Evolutionary conservation across 345 rosid species (phyloP).

Genomic region (Eucalyptus pumila): DNA sequence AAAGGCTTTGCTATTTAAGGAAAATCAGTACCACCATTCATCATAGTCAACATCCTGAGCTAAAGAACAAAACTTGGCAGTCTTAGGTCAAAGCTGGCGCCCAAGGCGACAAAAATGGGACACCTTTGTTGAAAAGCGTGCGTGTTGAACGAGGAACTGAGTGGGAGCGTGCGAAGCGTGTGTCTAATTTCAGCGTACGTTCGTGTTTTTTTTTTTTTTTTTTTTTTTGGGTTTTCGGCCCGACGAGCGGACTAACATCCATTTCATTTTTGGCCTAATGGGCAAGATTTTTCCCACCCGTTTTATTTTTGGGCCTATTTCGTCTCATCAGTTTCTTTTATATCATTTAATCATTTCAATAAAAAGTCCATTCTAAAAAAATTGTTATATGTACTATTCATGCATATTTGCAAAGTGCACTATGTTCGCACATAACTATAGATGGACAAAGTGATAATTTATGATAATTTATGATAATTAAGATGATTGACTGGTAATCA

Average conservation of each 20-base stretch:
- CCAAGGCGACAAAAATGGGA: not conserved
- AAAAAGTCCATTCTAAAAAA: not conserved
- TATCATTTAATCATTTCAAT: not conserved
- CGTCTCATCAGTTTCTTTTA: not conserved
- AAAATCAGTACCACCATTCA: not conserved
- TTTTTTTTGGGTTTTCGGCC: too few species aligned
- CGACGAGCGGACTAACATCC: not conserved
- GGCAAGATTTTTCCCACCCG: not conserved
- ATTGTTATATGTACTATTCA: not conserved
- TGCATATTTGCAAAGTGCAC: not conserved
- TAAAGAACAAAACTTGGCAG: not conserved
- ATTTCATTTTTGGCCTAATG: not conserved
- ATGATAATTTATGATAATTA: not conserved
- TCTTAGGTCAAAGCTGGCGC: not conserved
- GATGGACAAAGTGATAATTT: not conserved
- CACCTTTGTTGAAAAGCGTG: not conserved
- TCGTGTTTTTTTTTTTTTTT: too few species aligned
- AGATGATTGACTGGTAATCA: not conserved
- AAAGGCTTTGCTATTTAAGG: not conserved
- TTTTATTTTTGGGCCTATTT: not conserved
- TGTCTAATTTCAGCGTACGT: not conserved
- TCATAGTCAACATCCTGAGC: not conserved
- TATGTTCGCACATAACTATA: not conserved
- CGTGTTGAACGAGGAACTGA: not conserved
- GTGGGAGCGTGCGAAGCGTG: not conserved